A percentile compares a stretch with the other conserved stretches of the same genome.
These are phyloP conservation scores for Pachyrhizus erosus DNA, from an alignment of 306 rosid species.

Conservation along the genomic window DNA sequence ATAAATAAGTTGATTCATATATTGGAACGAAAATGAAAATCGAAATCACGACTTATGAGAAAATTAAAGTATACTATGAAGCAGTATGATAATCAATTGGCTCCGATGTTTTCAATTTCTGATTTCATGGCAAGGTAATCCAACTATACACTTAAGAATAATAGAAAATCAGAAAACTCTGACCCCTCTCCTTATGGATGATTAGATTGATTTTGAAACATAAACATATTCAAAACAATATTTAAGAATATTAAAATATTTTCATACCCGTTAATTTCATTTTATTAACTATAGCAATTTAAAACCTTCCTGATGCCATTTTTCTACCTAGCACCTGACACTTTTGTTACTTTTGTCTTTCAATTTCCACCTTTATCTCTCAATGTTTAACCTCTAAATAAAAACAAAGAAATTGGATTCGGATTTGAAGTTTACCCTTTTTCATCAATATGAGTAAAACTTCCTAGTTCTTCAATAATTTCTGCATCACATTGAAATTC, in stretches of 20 bases:
- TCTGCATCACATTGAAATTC: slow-evolving; percentile 66
- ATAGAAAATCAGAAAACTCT: not conserved
- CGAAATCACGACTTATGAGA: not conserved
- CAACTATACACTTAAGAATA: not conserved
- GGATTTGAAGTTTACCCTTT: slow-evolving; percentile 57
- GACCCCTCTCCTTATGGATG: not conserved
- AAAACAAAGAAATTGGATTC: not conserved
- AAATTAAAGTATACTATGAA: not conserved
- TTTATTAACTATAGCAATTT: not conserved
- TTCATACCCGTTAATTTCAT: not conserved
- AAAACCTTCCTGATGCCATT: not conserved
- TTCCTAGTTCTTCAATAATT: slow-evolving; percentile 68
- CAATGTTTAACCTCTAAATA: not conserved
- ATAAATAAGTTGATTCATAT: not conserved
- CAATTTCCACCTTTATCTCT: not conserved
- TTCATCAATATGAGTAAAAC: slow-evolving; percentile 60
- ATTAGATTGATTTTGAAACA: not conserved
- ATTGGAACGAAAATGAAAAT: not conserved
- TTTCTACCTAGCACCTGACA: not conserved
- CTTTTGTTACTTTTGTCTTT: not conserved
- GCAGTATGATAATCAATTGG: not conserved
- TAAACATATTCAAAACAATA: not conserved
- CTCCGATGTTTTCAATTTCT: not conserved
- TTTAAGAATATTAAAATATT: not conserved
- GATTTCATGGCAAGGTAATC: not conserved